These are phyloP conservation scores for Penicillium goetzii DNA, from an alignment of 495 filamentous ascomycete species.

Conservation along the genomic window DNA sequence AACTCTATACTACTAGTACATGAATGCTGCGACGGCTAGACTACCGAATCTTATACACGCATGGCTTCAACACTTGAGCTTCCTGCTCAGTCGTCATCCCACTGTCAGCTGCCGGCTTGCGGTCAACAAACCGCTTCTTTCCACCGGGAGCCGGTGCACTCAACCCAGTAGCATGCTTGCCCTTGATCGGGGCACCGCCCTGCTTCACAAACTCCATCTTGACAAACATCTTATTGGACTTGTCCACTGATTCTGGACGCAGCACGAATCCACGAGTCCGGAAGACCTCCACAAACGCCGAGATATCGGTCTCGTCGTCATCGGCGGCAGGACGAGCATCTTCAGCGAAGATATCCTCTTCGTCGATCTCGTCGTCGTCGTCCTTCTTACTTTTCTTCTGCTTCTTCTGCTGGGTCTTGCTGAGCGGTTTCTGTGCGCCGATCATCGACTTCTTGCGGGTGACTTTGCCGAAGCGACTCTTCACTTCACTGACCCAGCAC, in stretches of 20 bases:
- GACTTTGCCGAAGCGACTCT: constrained; percentile 78
- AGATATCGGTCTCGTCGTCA: constrained; percentile 75
- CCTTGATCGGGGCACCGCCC: constrained; percentile 62
- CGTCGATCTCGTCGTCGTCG: constrained; percentile 47
- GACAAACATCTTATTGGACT: constrained; percentile 97
- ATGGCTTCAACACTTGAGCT: constrained; percentile 83
- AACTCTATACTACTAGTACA: neutral
- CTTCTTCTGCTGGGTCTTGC: constrained; percentile 58
- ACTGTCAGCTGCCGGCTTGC: constrained; percentile 56
- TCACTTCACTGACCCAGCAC: constrained; percentile 96
- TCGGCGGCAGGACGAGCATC: constrained; percentile 44
- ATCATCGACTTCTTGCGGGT: constrained; percentile 57
- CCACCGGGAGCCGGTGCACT: constrained; percentile 40
- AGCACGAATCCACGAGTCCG: constrained; percentile 77
- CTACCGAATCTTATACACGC: constrained; percentile 92
- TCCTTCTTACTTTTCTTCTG: constrained; percentile 43
- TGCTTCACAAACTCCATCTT: constrained; percentile 91
- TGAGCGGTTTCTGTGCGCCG: constrained; percentile 65
- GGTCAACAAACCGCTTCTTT: constrained; percentile 65
- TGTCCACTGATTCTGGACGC: constrained; percentile 65
- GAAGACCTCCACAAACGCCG: constrained; percentile 86
- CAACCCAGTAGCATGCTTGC: constrained; percentile 62
- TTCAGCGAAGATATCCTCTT: constrained; percentile 52
- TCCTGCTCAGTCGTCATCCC: constrained; percentile 57
- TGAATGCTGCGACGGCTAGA: neutral